phyloP scores from a whole-genome alignment of 129 eudicot species.

The Deinandra increscens region DNA sequence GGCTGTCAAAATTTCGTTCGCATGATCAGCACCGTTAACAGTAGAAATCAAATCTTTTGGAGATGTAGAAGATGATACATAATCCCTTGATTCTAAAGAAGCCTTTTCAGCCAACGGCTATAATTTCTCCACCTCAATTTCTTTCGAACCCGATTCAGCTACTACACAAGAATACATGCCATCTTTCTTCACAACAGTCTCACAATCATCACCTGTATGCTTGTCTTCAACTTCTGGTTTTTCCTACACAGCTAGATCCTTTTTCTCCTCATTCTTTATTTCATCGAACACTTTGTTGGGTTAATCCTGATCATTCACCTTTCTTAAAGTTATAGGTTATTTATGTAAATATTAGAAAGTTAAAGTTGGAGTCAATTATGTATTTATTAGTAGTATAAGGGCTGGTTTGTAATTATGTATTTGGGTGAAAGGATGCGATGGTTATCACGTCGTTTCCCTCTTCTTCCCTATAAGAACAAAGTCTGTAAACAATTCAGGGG shows the following conservation, averaged over 20 bases:
- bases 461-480: too few relatives aligned
- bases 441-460: too few relatives aligned
- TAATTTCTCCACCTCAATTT: slow-evolving; percentile 28
- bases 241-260: slow-evolving; percentile 32
- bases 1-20: slow-evolving; percentile 37
- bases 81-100: slow-evolving; percentile 29
- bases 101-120: slow-evolving; percentile 27
- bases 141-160: slow-evolving; percentile 31
- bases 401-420: too few relatives aligned
- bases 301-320: too few relatives aligned
- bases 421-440: too few relatives aligned
- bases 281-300: too few relatives aligned
- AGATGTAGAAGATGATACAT: slow-evolving; percentile 18
- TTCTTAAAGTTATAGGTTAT: too few relatives aligned
- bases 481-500: too few relatives aligned
- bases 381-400: too few relatives aligned
- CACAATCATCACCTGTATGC: slow-evolving; percentile 15
- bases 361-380: too few relatives aligned
- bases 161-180: slow-evolving; percentile 19
- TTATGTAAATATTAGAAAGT: too few relatives aligned
- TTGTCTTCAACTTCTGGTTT: slow-evolving; percentile 19
- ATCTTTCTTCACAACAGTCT: slow-evolving; percentile 29
- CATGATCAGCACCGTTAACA: slow-evolving; percentile 34
- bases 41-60: slow-evolving; percentile 32
- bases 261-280: slow-evolving; percentile 23